Evolutionary conservation across 176 grass and related monocot genomes (phyloP).

Genomic region (Aegilops tauschii): DNA sequence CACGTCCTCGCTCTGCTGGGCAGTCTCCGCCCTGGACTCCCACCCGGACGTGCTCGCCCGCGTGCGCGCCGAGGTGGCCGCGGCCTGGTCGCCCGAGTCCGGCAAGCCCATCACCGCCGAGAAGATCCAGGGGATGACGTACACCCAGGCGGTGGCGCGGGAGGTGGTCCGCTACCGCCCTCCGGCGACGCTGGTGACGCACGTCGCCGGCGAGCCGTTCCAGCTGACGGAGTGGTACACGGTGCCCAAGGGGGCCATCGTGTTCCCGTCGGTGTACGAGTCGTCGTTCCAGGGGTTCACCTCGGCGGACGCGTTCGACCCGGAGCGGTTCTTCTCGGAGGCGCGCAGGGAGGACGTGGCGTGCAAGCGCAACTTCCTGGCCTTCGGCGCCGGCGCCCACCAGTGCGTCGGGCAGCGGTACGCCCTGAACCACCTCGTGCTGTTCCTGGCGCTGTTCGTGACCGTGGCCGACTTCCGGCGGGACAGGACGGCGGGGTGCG

Average conservation of each 20-base stretch:
- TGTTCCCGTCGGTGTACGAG: constrained; percentile 81
- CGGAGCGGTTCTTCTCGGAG: constrained; percentile 78
- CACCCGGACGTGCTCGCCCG: constrained; percentile 75
- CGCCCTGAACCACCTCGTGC: constrained; percentile 78
- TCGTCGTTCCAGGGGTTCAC: constrained; percentile 92
- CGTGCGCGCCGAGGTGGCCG: constrained; percentile 65
- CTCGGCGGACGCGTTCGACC: constrained; percentile 64
- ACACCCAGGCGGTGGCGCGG: constrained; percentile 82
- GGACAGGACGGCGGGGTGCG: constrained; percentile 47
- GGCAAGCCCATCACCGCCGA: constrained; percentile 64
- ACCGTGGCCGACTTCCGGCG: constrained; percentile 65
- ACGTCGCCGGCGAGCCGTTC: constrained; percentile 75
- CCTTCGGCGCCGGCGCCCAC: constrained; percentile 85
- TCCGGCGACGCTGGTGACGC: constrained; percentile 75
- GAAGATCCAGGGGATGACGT: constrained; percentile 55
- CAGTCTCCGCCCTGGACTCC: constrained; percentile 55
- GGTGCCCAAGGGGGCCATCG: constrained; percentile 78
- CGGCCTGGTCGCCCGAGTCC: constrained; percentile 51
- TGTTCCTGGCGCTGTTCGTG: constrained; percentile 85
- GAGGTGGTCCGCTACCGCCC: constrained; percentile 79
- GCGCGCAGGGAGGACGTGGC: constrained; percentile 62
- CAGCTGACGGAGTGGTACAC: constrained; percentile 84
- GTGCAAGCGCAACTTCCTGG: constrained; percentile 74
- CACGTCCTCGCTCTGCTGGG: constrained; percentile 85
- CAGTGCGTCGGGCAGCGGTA: constrained; percentile 89